Base-by-base conservation (phyloP, 139 green algal genomes). In the Chlamydomonas sphaeroides region DNA sequence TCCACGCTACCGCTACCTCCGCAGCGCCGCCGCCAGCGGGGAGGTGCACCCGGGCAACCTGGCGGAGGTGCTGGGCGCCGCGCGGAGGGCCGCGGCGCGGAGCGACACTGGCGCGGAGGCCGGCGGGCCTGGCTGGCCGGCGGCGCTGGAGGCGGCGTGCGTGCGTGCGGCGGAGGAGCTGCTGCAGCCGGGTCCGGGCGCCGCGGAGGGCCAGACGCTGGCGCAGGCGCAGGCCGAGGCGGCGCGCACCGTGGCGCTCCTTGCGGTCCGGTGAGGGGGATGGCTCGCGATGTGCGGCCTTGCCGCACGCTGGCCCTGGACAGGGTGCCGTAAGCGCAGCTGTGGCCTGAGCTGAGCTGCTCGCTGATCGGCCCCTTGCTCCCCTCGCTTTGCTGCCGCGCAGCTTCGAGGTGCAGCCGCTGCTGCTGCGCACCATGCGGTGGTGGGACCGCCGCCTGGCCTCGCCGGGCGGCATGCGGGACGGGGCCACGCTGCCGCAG, bases 381-480 rank as follows among this genome's bases (percentile, higher is more conserved):
- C 18, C 49, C 49, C 18, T 17, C 49, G 4, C 10, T 14, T 51
- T 14, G 10, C 14, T 51, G 14, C 26, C 30, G 35, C 35, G 35
- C 35, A 79, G 71, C 53, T 68, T 53, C 33, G 8, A 28, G 35
- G 15, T 66, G 23, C n/a, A n/a, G 53, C 71, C 21, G 71, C 53
- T 79, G 71, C 51, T 79, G 53, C 35, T 68, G 5, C 36, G 18
- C 23, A 7, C 53, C 0, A 68, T 79, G 71, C 35, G 53, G 10
- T 79, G 71, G 71, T 79, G 71, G 71, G 26, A 61, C 23, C 51
- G 53, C 14, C 53, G 53, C 30, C 71, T 79, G 71, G 33, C 28
- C 5, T 2, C n/a, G 59, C 26, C n/a, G 30, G 51, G 49, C 0
- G 33, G 30, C 6, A 35, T 36, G 33, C 2, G 26, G 35, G 70